Conservation (phyloP, 176 grass and related monocot genomes). For the Carex pumila region DNA sequence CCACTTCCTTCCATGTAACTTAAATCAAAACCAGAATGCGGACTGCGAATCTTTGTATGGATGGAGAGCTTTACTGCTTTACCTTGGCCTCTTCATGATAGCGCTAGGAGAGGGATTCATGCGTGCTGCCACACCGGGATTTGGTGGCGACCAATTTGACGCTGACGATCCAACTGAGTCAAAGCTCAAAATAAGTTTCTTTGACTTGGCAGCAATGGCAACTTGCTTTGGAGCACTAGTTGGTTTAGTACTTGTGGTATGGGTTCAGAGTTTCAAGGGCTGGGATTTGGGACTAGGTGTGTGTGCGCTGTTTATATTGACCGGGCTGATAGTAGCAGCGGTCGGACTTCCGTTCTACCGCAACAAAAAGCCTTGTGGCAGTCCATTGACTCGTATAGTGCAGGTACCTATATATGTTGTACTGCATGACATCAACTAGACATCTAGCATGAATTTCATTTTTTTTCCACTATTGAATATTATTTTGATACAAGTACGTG, state of each 20-base stretch:
- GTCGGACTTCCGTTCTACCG: conserved; percentile 24
- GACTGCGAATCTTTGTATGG: conserved; percentile 19
- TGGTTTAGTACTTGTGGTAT: conserved; percentile 27
- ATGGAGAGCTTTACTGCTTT: conserved; percentile 18
- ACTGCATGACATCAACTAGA: not conserved
- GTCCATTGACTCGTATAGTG: conserved; percentile 27
- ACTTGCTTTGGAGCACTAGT: conserved; percentile 26
- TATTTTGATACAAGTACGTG: too few species aligned
- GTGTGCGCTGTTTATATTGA: conserved; percentile 6
- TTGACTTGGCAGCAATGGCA: conserved; percentile 25
- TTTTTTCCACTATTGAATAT: not conserved
- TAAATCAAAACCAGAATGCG: not conserved
- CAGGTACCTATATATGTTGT: conserved; percentile 17
- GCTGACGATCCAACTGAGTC: conserved; percentile 9
- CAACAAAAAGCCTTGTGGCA: conserved; percentile 23
- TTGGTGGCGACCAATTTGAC: conserved; percentile 42
- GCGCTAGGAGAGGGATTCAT: conserved; percentile 32
- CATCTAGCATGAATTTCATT: not conserved
- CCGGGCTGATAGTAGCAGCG: conserved; percentile 8
- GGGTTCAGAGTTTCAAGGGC: conserved; percentile 27
- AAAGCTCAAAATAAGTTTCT: conserved; percentile 21
- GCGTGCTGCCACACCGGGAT: conserved; percentile 15
- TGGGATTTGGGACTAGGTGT: conserved; percentile 36
- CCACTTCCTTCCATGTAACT: conserved; percentile 12
- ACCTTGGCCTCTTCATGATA: conserved; percentile 23